These are phyloP conservation scores for Aspergillus novoparasiticus DNA, from an alignment of 2,329 filamentous ascomycete genomes.

Conservation along the genomic window DNA sequence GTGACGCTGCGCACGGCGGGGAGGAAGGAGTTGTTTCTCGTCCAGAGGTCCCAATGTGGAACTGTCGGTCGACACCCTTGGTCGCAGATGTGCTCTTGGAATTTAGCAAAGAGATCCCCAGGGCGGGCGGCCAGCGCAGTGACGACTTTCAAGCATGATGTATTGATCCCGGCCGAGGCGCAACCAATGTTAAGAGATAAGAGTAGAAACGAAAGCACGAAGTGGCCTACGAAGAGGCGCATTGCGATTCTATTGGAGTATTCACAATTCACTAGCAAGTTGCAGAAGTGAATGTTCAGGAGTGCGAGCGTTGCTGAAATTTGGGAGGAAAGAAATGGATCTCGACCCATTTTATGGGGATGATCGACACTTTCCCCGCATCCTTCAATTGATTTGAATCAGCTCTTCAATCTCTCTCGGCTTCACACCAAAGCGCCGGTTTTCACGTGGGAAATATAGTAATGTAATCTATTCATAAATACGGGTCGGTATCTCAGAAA, in stretches of 20 bases:
- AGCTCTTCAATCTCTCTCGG: background rate
- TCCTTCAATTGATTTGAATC: background rate
- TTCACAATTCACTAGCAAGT: background rate
- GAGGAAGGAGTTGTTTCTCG: conserved; percentile 39
- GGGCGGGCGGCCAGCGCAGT: conserved; percentile 58
- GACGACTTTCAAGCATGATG: conserved; percentile 84
- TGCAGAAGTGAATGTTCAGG: background rate
- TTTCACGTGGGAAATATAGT: too few relatives aligned
- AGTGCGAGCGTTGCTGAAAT: background rate
- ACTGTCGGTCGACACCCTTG: conserved; percentile 36
- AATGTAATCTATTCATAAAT: too few relatives aligned
- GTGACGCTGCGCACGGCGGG: conserved; percentile 38
- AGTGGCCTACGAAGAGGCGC: background rate
- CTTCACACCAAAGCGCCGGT: too few relatives aligned
- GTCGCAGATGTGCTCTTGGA: conserved; percentile 38
- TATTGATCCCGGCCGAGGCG: conserved; percentile 41
- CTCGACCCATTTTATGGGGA: background rate
- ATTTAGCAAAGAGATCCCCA: conserved; percentile 33
- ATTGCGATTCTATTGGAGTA: background rate
- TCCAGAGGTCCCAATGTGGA: conserved; percentile 40
- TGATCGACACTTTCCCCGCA: background rate
- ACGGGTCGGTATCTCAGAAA: background rate
- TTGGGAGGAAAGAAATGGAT: background rate
- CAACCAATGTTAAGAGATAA: conserved; percentile 15
- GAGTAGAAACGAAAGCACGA: background rate